Percentiles rank a stretch among this genome's conserved stretches.
Evolutionary conservation across 305 asterid species (phyloP).

Genomic region (Fraxinus platypoda): DNA sequence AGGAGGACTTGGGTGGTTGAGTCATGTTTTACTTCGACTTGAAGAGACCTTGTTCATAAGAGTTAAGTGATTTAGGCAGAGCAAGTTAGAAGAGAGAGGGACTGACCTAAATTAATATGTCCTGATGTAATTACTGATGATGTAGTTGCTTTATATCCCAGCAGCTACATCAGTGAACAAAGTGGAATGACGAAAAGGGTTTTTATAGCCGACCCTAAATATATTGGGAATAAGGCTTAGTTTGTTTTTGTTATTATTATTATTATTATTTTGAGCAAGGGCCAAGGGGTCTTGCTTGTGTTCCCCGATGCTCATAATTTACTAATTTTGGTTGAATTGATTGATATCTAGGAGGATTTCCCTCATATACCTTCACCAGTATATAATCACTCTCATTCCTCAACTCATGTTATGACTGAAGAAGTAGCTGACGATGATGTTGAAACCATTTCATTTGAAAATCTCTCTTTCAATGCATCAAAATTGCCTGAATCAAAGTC

Average conservation of each 20-base stretch:
- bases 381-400: slow-evolving; percentile 52
- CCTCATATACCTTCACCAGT: slow-evolving; percentile 79
- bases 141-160: neutral
- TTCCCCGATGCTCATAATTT: slow-evolving; percentile 13
- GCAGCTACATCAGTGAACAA: neutral
- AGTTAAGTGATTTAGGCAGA: neutral
- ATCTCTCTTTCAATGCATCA: slow-evolving; percentile 46
- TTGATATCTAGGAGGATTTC: slow-evolving; percentile 60
- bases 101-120: neutral
- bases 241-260: neutral
- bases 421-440: slow-evolving; percentile 49
- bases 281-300: neutral
- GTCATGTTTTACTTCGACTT: neutral
- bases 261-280: neutral
- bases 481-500: slow-evolving; percentile 41
- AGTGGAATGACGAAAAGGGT: neutral
- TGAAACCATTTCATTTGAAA: slow-evolving; percentile 49
- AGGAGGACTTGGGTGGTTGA: neutral
- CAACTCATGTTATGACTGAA: slow-evolving; percentile 46
- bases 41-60: neutral
- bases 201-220: neutral
- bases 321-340: slow-evolving; percentile 4
- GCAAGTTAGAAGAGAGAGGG: neutral
- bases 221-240: neutral
- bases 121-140: neutral